These are phyloP conservation scores for Trichoderma brevicompactum DNA, from an alignment of 2,329 filamentous ascomycete genomes.

Conservation along the genomic window DNA sequence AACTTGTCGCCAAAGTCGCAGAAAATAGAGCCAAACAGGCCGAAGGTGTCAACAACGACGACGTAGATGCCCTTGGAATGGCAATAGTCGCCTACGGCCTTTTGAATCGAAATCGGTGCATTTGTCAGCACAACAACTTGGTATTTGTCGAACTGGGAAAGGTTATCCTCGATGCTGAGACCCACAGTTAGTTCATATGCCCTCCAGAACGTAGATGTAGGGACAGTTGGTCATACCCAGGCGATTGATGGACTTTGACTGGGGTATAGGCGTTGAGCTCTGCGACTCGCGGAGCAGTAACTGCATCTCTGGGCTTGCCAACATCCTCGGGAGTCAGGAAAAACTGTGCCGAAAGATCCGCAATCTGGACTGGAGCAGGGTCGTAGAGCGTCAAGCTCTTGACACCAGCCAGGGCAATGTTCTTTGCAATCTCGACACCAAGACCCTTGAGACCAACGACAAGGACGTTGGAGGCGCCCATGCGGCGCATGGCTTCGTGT, in stretches of 20 bases:
- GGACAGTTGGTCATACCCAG: conserved; percentile 49
- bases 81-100: conserved; percentile 87
- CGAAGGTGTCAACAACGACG: conserved; percentile 85
- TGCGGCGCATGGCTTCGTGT: conserved; percentile 94
- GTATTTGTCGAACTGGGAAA: conserved; percentile 84
- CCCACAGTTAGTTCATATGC: neutral
- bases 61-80: conserved; percentile 92
- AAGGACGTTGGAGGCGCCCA: conserved; percentile 94
- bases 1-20: conserved; percentile 97
- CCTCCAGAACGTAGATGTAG: conserved; percentile 8
- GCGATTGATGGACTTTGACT: conserved; percentile 72
- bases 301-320: conserved; percentile 85
- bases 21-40: conserved; percentile 93
- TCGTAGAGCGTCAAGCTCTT: conserved; percentile 96
- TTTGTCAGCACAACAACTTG: conserved; percentile 92
- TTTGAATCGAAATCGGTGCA: conserved; percentile 78
- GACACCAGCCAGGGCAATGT: conserved; percentile 95
- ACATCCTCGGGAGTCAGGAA: conserved; percentile 89
- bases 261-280: conserved; percentile 98
- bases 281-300: conserved; percentile 85
- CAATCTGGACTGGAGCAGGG: conserved; percentile 78
- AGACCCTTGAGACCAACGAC: conserved; percentile 90
- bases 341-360: conserved; percentile 96
- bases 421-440: conserved; percentile 98
- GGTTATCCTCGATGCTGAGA: conserved; percentile 70